Percentiles rank a stretch among this genome's conserved stretches.
Conservation (phyloP, 305 asterid genomes). For the Withania somnifera region DNA sequence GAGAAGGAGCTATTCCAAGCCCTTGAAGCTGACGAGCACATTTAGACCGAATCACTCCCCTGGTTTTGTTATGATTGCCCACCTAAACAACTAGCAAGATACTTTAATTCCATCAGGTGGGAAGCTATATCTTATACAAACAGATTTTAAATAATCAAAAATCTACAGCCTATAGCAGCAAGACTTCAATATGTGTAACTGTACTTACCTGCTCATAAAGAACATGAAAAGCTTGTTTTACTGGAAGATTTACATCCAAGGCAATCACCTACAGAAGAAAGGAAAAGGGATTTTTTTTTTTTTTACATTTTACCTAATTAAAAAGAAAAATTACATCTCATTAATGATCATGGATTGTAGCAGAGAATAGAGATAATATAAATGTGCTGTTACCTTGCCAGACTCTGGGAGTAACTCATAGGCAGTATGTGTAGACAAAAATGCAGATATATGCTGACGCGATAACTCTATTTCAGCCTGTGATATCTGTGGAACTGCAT, state of each 20-base stretch:
- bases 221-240: conserved; percentile 64
- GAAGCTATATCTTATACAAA: conserved; percentile 5
- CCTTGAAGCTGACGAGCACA: background rate
- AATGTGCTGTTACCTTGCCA: conserved; percentile 41
- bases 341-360: background rate
- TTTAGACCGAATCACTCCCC: background rate
- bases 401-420: conserved; percentile 70
- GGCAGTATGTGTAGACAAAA: conserved; percentile 54
- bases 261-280: conserved; percentile 42
- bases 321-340: background rate
- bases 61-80: background rate
- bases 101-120: background rate
- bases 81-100: background rate
- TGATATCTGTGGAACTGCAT: conserved; percentile 37
- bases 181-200: background rate
- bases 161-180: background rate
- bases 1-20: background rate
- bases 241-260: conserved; percentile 55
- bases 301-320: background rate
- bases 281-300: background rate
- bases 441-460: conserved; percentile 43
- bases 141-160: background rate
- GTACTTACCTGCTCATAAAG: conserved; percentile 57
- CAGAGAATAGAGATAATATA: background rate
- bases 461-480: conserved; percentile 50